Evolutionary conservation across 345 rosid genomes (phyloP).

Genomic region (Lepidium aucheri): DNA sequence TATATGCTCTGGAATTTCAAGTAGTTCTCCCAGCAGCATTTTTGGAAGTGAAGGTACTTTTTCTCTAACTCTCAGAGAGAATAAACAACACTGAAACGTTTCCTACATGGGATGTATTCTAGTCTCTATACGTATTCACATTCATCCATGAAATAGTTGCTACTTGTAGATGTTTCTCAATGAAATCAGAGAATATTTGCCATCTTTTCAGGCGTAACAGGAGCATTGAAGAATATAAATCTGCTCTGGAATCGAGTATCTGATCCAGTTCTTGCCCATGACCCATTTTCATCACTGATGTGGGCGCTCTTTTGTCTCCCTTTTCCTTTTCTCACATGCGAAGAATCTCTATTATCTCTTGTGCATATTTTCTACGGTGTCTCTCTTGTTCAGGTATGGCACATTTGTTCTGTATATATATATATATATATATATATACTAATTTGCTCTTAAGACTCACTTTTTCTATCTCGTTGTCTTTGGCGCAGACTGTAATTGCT

Average conservation of each 20-base stretch:
- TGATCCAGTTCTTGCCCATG: constrained; percentile 77
- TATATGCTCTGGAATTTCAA: constrained; percentile 49
- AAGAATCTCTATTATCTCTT: constrained; percentile 67
- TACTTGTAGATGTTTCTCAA: constrained; percentile 2
- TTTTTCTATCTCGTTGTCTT: constrained; percentile 27
- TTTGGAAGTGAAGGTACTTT: constrained; percentile 39
- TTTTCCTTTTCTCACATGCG: constrained; percentile 61
- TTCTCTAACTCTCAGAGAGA: constrained; percentile 3
- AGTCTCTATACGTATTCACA: neutral
- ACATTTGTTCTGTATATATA: neutral
- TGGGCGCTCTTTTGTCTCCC: constrained; percentile 96
- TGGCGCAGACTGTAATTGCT: constrained; percentile 61
- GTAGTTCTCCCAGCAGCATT: constrained; percentile 29
- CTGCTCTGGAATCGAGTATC: constrained; percentile 72
- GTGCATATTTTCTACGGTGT: constrained; percentile 78
- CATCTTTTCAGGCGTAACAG: constrained; percentile 40
- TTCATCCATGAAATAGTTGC: constrained; percentile 4
- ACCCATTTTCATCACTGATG: constrained; percentile 94
- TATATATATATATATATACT: neutral
- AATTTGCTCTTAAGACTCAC: neutral
- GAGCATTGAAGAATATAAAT: constrained; percentile 39
- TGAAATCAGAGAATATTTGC: constrained; percentile 5
- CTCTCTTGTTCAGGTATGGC: constrained; percentile 65
- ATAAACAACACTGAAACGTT: neutral
- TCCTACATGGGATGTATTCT: neutral